phyloP scores from a whole-genome alignment of 2,329 filamentous ascomycete species.

The Penicillium sp. region DNA sequence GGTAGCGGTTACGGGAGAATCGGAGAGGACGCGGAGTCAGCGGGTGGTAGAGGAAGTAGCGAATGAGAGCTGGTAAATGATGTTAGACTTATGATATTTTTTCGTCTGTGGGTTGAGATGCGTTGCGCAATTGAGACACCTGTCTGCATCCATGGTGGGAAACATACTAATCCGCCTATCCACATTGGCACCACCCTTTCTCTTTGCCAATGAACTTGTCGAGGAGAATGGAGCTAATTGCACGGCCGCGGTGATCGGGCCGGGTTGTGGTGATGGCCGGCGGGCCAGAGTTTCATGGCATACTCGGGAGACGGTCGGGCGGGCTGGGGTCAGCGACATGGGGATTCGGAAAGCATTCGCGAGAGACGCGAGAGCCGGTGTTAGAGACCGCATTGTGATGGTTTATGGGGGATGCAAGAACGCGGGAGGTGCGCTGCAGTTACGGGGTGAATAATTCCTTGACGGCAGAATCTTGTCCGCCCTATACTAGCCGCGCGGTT shows the following conservation, averaged over 20 bases:
- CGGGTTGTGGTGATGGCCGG: constrained; percentile 15
- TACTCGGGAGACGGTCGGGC: constrained; percentile 22
- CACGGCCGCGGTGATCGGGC: constrained; percentile 22
- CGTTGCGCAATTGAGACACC: neutral
- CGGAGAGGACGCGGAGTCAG: constrained; percentile 70
- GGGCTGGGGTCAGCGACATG: constrained; percentile 29
- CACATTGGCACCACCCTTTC: constrained; percentile 30
- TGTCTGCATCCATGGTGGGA: neutral
- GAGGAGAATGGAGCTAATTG: constrained; percentile 37
- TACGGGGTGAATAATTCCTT: constrained; percentile 22
- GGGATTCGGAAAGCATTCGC: constrained; percentile 44
- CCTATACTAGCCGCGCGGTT: constrained; percentile 23
- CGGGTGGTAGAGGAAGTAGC: constrained; percentile 66
- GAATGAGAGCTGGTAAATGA: constrained; percentile 51
- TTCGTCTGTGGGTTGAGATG: constrained; percentile 11
- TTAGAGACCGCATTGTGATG: constrained; percentile 34
- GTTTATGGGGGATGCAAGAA: constrained; percentile 18
- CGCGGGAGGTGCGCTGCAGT: constrained; percentile 10
- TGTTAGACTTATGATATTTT: constrained; percentile 12
- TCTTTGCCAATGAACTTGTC: constrained; percentile 37
- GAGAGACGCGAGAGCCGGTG: constrained; percentile 41
- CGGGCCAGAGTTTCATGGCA: constrained; percentile 22
- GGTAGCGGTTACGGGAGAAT: constrained; percentile 77
- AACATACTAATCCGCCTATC: constrained; percentile 46
- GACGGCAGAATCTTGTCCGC: constrained; percentile 24